Evolutionary conservation across 495 filamentous ascomycete genomes (phyloP).

Genomic region (Niebla homalea): DNA sequence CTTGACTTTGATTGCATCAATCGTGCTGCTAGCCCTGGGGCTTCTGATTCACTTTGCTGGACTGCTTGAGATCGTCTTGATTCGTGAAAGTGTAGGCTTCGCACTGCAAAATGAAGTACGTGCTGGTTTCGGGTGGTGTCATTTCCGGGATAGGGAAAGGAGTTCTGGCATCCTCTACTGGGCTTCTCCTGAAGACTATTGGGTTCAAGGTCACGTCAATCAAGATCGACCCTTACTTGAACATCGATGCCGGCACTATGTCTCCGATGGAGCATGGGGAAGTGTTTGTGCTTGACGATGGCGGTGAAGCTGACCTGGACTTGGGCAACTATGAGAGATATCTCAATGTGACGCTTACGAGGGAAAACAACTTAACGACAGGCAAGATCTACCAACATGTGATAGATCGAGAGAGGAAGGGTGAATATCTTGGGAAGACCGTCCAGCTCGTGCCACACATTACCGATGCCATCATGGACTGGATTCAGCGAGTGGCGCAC

Average conservation of each 20-base stretch:
- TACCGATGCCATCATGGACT: conserved; percentile 81
- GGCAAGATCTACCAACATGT: conserved; percentile 90
- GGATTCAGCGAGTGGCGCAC: conserved; percentile 76
- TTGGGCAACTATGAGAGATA: conserved; percentile 93
- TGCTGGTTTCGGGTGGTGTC: conserved; percentile 72
- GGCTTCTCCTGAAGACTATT: conserved; percentile 70
- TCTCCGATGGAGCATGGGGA: conserved; percentile 57
- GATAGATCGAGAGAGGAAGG: conserved; percentile 62
- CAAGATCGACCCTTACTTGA: conserved; percentile 75
- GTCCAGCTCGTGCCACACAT: conserved; percentile 91
- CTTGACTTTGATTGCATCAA: too few relatives aligned
- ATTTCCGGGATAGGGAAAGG: conserved; percentile 77
- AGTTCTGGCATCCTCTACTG: conserved; percentile 62
- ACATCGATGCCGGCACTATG: conserved; percentile 77
- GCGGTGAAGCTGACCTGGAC: conserved; percentile 80
- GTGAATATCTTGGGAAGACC: conserved; percentile 82
- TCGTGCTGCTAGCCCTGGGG: too few relatives aligned
- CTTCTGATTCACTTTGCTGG: too few relatives aligned
- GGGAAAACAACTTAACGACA: conserved; percentile 86
- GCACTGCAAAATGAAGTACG: conserved; percentile 58
- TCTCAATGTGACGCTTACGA: conserved; percentile 54
- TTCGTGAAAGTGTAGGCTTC: too few relatives aligned
- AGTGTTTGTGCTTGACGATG: conserved; percentile 60
- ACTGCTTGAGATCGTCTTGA: too few relatives aligned
- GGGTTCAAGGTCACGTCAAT: conserved; percentile 60